Percentiles rank a stretch among this genome's conserved stretches.
phyloP scores from a whole-genome alignment of 2,329 filamentous ascomycete genomes.

The Monilinia aucupariae region DNA sequence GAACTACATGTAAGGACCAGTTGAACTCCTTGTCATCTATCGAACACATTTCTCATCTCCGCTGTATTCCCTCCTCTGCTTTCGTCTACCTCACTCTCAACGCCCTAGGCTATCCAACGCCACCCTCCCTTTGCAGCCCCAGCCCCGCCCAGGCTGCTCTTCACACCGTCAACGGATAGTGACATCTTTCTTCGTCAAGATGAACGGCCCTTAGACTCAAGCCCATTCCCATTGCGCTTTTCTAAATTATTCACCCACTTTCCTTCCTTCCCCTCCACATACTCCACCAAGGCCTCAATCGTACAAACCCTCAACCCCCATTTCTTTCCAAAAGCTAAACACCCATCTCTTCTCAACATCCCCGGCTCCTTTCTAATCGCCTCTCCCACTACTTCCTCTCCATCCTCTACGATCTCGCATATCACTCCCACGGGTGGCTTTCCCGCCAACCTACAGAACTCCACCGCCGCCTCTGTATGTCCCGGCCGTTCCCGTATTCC shows the following conservation, averaged over 20 bases:
- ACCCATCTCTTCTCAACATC: slow-evolving; percentile 89
- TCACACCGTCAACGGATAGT: not conserved
- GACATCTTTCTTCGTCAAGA: not conserved
- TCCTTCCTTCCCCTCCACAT: slow-evolving; percentile 40
- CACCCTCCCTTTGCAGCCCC: too few relatives aligned
- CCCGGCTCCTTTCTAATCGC: slow-evolving; percentile 62
- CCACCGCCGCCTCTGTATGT: slow-evolving; percentile 90
- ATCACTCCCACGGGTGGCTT: slow-evolving; percentile 76
- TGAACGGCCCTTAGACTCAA: not conserved
- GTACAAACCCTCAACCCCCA: slow-evolving; percentile 93
- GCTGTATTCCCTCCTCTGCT: not conserved
- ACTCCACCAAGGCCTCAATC: slow-evolving; percentile 80
- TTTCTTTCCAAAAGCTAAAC: slow-evolving; percentile 77
- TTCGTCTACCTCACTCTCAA: not conserved
- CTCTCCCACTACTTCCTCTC: slow-evolving; percentile 62
- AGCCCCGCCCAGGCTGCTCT: not conserved
- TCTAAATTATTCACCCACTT: slow-evolving; percentile 30
- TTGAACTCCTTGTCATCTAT: slow-evolving; percentile 1
- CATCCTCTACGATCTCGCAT: slow-evolving; percentile 85
- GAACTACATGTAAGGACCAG: not conserved
- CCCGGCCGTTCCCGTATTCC: slow-evolving; percentile 75
- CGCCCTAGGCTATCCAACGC: not conserved
- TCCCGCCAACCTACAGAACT: slow-evolving; percentile 81
- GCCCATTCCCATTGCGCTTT: not conserved
- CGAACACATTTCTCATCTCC: not conserved